Conservation (phyloP, 2,329 filamentous ascomycete species). For the Aspergillus fumigatiaffinis region DNA sequence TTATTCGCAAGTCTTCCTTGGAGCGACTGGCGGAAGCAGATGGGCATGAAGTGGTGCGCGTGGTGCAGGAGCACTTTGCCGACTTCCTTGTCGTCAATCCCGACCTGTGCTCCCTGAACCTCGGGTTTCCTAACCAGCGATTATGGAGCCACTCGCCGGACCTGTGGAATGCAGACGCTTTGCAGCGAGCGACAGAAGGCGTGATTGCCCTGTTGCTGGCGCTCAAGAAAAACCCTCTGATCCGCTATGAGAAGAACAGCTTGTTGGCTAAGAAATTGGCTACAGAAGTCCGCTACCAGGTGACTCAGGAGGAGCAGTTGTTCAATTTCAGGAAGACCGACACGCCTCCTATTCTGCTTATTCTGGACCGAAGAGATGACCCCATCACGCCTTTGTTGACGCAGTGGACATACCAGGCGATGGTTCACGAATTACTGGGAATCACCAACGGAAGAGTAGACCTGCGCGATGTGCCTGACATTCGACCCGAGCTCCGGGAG, state of each 20-base stretch:
- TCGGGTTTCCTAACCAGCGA: slow-evolving; percentile 67
- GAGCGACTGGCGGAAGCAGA: slow-evolving; percentile 94
- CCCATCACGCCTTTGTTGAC: slow-evolving; percentile 90
- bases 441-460: slow-evolving; percentile 95
- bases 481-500: slow-evolving; percentile 82
- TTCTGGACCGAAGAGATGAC: slow-evolving; percentile 89
- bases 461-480: slow-evolving; percentile 75
- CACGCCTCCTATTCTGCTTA: slow-evolving; percentile 85
- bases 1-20: slow-evolving; percentile 91
- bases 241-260: slow-evolving; percentile 90
- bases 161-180: slow-evolving; percentile 82
- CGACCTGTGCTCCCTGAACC: slow-evolving; percentile 78
- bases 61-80: slow-evolving; percentile 92
- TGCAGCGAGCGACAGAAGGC: slow-evolving; percentile 84
- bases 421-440: slow-evolving; percentile 94
- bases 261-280: slow-evolving; percentile 87
- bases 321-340: slow-evolving; percentile 96
- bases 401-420: slow-evolving; percentile 99
- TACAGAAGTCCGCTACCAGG: slow-evolving; percentile 84
- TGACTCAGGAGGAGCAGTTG: slow-evolving; percentile 91
- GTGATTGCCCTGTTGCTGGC: slow-evolving; percentile 78
- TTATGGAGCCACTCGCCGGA: slow-evolving; percentile 82
- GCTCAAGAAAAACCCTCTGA: slow-evolving; percentile 93
- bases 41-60: slow-evolving; percentile 92
- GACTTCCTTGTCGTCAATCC: slow-evolving; percentile 95